Evolutionary conservation across 129 eudicot genomes (phyloP), one percentile per base, ranked within the genome.

Genomic region (Ambrosia trifida): DNA sequence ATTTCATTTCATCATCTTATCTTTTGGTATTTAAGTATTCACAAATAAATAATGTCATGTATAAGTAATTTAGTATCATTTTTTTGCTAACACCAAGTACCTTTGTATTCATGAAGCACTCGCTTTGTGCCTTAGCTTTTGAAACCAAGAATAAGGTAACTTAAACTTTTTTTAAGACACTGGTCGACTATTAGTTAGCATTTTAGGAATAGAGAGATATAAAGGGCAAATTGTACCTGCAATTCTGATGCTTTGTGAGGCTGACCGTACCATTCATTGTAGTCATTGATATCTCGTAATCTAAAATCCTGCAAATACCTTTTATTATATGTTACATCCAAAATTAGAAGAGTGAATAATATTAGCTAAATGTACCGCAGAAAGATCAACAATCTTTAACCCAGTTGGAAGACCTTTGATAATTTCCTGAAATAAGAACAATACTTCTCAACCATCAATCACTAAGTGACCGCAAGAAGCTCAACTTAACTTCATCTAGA

Each of bases 231-330:
- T n/a, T 53, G 40, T 46, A 88, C 99, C 99, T 95, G 99, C 76
- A 90, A 82, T 64, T 86, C 96, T 35, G 72, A 44, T 63, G 99
- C 99, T 75, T 69, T 86, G 76, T 95, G 97, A 75, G 97, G 95
- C 77, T 90, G 99, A 33, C 97, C 97, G 83, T 95, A 95, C 99
- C 99, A 95, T 81, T 95, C 97, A 72, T 75, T 95, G 33, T 95
- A 95, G 75, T 90, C 99, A 69, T 72, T 78, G 61, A 84, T 63
- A 80, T 90, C 87, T 47, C 86, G 82, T 63, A 95, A 79, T 75
- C 99, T 83, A 74, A 95, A 95, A 83, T 95, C 99, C 99, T 95
- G 74, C 82, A 84, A 60, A 49, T 35, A 56, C 18, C 59, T 52
- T 69, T 30, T 54, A 43, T 80, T 62, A 79, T 71, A 67, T 50